Percentiles rank a stretch among this genome's conserved stretches.
Conservation (phyloP, 768 basidiomycete genomes). For the Podaxis sp. region DNA sequence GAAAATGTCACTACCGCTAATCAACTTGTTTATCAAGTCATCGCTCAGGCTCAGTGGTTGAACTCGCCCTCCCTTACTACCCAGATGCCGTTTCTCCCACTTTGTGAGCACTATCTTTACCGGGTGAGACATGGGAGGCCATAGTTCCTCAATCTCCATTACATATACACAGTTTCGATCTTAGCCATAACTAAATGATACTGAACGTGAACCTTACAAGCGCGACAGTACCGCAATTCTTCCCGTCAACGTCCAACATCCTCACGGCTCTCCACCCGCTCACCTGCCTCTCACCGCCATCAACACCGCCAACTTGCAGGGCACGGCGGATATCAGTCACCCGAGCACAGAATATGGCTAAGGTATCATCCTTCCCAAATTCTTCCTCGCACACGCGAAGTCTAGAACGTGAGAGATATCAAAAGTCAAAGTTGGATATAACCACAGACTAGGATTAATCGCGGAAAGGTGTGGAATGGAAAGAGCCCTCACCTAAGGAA, state of each 20-base stretch:
- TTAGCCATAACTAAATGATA: too few species aligned
- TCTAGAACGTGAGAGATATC: conserved; percentile 16
- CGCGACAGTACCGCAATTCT: conserved; percentile 37
- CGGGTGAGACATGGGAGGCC: too few species aligned
- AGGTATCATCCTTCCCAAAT: conserved; percentile 37
- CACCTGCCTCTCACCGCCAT: neutral
- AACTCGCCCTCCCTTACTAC: too few species aligned
- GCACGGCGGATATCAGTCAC: conserved; percentile 34
- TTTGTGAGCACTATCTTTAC: too few species aligned
- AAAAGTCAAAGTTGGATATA: neutral
- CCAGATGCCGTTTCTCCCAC: too few species aligned
- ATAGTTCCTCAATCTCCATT: too few species aligned
- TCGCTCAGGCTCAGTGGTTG: too few species aligned
- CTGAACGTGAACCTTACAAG: conserved; percentile 28
- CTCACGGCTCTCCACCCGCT: conserved; percentile 39
- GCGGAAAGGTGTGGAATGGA: neutral
- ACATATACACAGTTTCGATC: too few species aligned
- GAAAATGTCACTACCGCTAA: too few species aligned
- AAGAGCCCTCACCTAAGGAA: conserved; percentile 42
- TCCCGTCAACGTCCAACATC: conserved; percentile 48
- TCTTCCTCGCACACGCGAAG: conserved; percentile 35
- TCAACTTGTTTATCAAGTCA: too few species aligned
- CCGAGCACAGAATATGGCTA: conserved; percentile 53
- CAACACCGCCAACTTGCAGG: conserved; percentile 8
- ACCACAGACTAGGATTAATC: neutral